A percentile compares a stretch with the other conserved stretches of the same genome.
Conservation (phyloP, 805 yeast genomes). For the Zygosaccharomyces kombuchaensis region DNA sequence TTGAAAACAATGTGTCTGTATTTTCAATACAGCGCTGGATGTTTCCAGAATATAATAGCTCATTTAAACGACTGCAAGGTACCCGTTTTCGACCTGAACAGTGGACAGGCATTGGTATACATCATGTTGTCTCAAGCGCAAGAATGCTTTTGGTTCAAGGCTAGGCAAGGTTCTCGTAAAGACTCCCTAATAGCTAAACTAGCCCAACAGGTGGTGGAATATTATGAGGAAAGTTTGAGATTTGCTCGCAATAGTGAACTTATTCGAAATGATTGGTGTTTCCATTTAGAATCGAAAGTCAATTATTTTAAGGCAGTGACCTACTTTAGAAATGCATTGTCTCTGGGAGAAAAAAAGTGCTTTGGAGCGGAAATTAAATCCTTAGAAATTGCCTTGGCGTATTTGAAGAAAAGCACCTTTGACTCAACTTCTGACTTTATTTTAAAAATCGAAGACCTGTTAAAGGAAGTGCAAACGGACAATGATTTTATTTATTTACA, state of each 20-base stretch:
- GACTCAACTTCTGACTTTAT: slow-evolving; percentile 38
- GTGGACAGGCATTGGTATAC: slow-evolving; percentile 46
- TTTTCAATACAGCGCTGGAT: slow-evolving; percentile 72
- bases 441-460: slow-evolving; percentile 40
- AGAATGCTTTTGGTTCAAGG: slow-evolving; percentile 79
- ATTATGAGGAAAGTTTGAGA: slow-evolving; percentile 45
- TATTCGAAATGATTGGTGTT: slow-evolving; percentile 59
- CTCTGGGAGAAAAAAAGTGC: slow-evolving; percentile 32
- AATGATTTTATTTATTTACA: slow-evolving; percentile 77
- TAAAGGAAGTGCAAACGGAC: slow-evolving; percentile 63
- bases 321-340: slow-evolving; percentile 54
- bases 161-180: slow-evolving; percentile 42
- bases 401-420: slow-evolving; percentile 37
- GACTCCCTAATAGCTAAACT: slow-evolving; percentile 61
- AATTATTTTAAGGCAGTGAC: slow-evolving; percentile 71
- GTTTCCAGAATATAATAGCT: slow-evolving; percentile 41
- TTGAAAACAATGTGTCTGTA: slow-evolving; percentile 57
- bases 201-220: slow-evolving; percentile 57
- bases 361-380: slow-evolving; percentile 71
- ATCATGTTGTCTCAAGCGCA: slow-evolving; percentile 82
- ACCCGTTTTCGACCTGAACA: slow-evolving; percentile 40
- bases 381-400: slow-evolving; percentile 34
- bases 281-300: slow-evolving; percentile 54
- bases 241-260: slow-evolving; percentile 46
- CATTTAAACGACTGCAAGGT: slow-evolving; percentile 15